Evolutionary conservation across 2,329 filamentous ascomycete genomes (phyloP), one percentile per base, ranked within the genome.

Genomic region (Sporothrix variecibatus): DNA sequence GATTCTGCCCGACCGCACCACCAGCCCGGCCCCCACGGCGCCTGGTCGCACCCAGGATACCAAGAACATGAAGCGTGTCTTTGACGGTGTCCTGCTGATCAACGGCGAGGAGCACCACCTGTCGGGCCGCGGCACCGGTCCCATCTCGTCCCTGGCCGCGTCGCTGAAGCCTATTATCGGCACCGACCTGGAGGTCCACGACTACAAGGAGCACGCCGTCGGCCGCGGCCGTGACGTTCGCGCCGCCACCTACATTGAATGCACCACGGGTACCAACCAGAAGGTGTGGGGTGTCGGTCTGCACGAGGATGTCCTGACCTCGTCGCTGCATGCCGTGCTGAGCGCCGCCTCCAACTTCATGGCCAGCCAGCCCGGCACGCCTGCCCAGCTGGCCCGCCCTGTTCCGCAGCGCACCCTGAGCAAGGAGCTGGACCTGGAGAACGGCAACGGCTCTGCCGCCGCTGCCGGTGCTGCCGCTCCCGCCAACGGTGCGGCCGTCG

Each of bases 151-250:
- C 76, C 85, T 98, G 80, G 94, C 94, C 1, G 91, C 94, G 78
- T 95, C 95, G 20, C 87, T 99, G 60, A 89, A 90, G 78, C 87
- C 87, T 20, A 84, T 98, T 46, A 72, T 77, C 56, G 93, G 94
- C 74, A 92, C 98, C 76, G 92, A 97, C 80, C 86, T 98, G 31
- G 95, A 98, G 80, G 94, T 98, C 71, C 89, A 91, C 64, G 94
- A 98, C 82, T 98, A 98, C 86, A 97, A 97, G 86, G 96, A 98
- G 83, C 95, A 98, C 83, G 92, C 95, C 38, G 94, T 98, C 78
- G 94, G 94, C 77, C 86, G 87, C 71, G 94, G 93, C 75, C 89
- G 90, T 74, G 90, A 94, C 75, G 94, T 95, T 77, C 97, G 97
- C 85, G 95, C 95, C n/a, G 95, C 94, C 1, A 94, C 95, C 1